Evolutionary conservation across 176 grass and related monocot species (phyloP), one percentile per base, ranked within the genome.

Genomic region (Eragrostis nindensis): DNA sequence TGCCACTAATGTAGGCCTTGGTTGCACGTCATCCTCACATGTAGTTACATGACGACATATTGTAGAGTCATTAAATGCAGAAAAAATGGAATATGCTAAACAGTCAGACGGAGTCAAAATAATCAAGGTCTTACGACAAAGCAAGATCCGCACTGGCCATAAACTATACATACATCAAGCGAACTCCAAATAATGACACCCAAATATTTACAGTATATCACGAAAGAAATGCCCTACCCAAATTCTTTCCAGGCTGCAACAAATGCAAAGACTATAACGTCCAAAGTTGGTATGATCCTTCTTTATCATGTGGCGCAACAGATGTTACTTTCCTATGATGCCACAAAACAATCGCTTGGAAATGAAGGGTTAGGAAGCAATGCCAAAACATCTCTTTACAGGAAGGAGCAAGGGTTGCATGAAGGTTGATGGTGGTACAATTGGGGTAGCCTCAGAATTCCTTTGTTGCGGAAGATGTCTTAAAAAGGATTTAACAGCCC

Each of bases 401-500:
- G 80, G 77, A 60, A 75, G 67, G 10, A 83, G 74, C 11, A 90
- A 46, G 14, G 74, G 84, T 5, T 47, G 74, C 66, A 79, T 74
- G 73, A 62, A 53, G 18, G 68, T 27, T 47, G 72, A 59, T 10
- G 73, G 40, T 9, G 80, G 83, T 7, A 62, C 42, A 46, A 41
- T 63, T 24, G 11, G 80, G 0, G 0, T 43, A 1, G 10, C 47
- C 80, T 82, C 62, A 3, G 66, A 32, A 60, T 49, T 44, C 47
- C 36, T 22, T 78, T 54, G 55, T 30, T 77, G 84, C 16, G 68
- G 84, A 68, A 90, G 81, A 78, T 90, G 91, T 70, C 87, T 93
- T 22, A 90, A 55, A 73, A 93, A 93, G 78, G 91, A 78, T 69
- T 78, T 84, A 41, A 93, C 91, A 15, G 87, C 91, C 55, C 87